A percentile compares a stretch with the other conserved stretches of the same genome.
Evolutionary conservation across 768 basidiomycete genomes (phyloP).

Genomic region (Pleurotus eryngii): DNA sequence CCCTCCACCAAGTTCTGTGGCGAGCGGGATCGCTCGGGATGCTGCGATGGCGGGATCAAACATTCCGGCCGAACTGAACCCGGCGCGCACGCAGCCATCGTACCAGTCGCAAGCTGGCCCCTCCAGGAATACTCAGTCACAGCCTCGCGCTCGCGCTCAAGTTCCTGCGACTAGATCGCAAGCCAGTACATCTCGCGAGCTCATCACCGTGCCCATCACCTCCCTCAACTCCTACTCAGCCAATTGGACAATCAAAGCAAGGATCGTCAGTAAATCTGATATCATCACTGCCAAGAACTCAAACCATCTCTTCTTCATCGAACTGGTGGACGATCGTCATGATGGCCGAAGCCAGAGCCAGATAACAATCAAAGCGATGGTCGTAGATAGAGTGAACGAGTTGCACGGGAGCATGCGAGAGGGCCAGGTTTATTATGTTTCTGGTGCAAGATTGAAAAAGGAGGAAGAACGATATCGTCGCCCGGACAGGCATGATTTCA

Average conservation of each 20-base stretch:
- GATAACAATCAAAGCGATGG: background rate
- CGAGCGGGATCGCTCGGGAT: conserved; percentile 6
- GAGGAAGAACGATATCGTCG: background rate
- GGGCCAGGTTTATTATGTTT: background rate
- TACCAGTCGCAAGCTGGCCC: background rate
- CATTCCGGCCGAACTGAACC: background rate
- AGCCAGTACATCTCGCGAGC: background rate
- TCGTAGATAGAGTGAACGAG: background rate
- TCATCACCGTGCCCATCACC: background rate
- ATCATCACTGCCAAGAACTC: background rate
- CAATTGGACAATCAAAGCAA: background rate
- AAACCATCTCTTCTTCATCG: background rate
- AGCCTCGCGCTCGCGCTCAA: too few relatives aligned
- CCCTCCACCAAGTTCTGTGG: background rate
- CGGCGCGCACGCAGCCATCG: background rate
- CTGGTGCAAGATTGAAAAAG: background rate
- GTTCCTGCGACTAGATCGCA: too few relatives aligned
- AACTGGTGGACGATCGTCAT: background rate
- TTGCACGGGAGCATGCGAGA: background rate
- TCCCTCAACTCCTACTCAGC: background rate
- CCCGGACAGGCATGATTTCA: background rate
- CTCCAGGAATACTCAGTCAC: too few relatives aligned
- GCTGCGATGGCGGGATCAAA: background rate
- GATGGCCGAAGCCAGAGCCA: background rate
- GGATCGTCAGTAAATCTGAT: background rate